A percentile compares a stretch with the other conserved stretches of the same genome.
These are phyloP conservation scores for Echinosophora koreensis DNA, from an alignment of 306 rosid species.

Conservation along the genomic window DNA sequence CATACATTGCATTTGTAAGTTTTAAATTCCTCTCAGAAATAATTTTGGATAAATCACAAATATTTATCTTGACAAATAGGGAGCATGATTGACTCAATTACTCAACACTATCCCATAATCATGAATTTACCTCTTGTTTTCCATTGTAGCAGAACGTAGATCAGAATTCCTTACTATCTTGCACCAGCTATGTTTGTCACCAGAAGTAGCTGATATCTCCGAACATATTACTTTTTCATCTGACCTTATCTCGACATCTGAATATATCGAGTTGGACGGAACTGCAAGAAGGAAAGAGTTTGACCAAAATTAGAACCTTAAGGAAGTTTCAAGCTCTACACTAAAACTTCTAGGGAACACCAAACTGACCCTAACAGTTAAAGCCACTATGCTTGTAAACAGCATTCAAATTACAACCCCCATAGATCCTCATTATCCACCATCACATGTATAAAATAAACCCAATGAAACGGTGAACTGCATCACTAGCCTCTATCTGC, in stretches of 20 bases:
- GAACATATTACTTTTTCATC: constrained; percentile 67
- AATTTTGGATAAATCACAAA: constrained; percentile 21
- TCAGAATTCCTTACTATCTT: constrained; percentile 74
- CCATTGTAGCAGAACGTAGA: constrained; percentile 69
- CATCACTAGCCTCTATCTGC: neutral
- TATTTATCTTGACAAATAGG: constrained; percentile 14
- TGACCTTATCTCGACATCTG: constrained; percentile 69
- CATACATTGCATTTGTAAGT: neutral
- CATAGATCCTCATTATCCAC: constrained; percentile 24
- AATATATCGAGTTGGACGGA: constrained; percentile 64
- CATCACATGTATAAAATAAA: constrained; percentile 33
- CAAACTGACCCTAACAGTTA: constrained; percentile 1
- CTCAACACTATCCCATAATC: constrained; percentile 9
- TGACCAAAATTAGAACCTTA: constrained; percentile 38
- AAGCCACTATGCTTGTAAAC: constrained; percentile 15
- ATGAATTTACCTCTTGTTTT: constrained; percentile 64
- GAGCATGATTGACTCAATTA: constrained; percentile 15
- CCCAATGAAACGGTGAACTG: constrained; percentile 1
- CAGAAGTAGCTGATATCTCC: constrained; percentile 56
- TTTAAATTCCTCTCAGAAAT: constrained; percentile 16
- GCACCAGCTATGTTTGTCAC: constrained; percentile 77
- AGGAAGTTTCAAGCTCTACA: constrained; percentile 24
- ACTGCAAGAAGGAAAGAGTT: constrained; percentile 55
- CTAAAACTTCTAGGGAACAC: neutral
- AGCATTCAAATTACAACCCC: constrained; percentile 21